phyloP scores from a whole-genome alignment of 2,329 filamentous ascomycete genomes.

The Microsporum canis region DNA sequence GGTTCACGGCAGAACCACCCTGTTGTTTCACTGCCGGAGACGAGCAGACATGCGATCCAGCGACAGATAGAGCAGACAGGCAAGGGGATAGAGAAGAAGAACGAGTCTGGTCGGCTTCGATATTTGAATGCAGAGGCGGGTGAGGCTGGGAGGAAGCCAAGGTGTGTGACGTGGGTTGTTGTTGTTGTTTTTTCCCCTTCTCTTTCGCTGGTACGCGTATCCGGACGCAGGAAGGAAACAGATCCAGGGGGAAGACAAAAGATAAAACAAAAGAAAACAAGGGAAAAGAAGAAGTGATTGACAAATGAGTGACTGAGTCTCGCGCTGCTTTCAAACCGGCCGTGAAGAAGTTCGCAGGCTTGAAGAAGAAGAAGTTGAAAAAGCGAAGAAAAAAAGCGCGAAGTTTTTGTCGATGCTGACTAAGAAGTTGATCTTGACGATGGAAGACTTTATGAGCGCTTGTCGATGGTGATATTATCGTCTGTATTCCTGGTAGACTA shows the following conservation, averaged over 20 bases:
- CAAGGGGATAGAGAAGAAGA: not conserved
- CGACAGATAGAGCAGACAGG: not conserved
- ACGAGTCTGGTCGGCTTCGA: not conserved
- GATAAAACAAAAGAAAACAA: constrained; percentile 5
- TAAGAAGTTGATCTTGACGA: not conserved
- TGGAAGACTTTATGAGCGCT: not conserved
- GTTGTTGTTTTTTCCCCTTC: not conserved
- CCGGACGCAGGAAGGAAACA: constrained; percentile 5
- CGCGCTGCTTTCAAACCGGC: constrained; percentile 9
- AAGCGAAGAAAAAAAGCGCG: constrained; percentile 10
- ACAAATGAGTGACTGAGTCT: constrained; percentile 17
- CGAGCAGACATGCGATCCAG: not conserved
- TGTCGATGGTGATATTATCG: no score
- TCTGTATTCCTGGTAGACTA: no score
- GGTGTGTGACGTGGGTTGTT: not conserved
- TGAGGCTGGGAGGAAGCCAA: constrained; percentile 3
- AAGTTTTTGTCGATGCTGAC: not conserved
- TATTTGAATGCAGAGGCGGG: not conserved
- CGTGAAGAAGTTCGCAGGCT: not conserved
- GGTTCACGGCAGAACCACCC: not conserved
- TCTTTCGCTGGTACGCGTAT: not conserved
- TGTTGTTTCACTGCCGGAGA: not conserved
- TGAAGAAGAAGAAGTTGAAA: constrained; percentile 3
- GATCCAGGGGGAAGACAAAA: constrained; percentile 6
- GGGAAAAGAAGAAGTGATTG: not conserved